Conservation (phyloP, 768 basidiomycete genomes). For the Chiua virens region DNA sequence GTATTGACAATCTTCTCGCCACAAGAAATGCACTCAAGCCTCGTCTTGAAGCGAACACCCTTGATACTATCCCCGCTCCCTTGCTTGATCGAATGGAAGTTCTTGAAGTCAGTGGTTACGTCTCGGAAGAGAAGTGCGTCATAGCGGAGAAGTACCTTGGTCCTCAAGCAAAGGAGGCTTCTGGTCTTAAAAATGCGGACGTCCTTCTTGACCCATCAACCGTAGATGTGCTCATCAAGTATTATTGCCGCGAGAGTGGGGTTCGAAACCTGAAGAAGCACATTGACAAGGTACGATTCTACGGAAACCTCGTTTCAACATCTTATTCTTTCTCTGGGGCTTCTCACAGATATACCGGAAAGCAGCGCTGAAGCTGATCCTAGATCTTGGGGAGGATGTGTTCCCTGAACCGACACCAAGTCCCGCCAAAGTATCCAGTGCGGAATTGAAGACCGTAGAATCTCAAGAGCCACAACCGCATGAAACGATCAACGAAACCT, state of each 20-base stretch:
- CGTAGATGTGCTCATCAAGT: constrained; percentile 89
- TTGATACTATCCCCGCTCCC: constrained; percentile 92
- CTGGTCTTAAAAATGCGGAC: constrained; percentile 83
- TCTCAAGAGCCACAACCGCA: constrained; percentile 49
- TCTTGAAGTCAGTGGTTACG: constrained; percentile 91
- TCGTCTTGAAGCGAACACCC: constrained; percentile 66
- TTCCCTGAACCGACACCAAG: constrained; percentile 67
- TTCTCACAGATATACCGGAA: constrained; percentile 86
- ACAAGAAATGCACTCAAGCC: constrained; percentile 6
- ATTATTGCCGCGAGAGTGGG: constrained; percentile 96
- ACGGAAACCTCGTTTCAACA: background rate
- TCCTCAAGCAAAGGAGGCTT: constrained; percentile 90
- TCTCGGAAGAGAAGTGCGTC: constrained; percentile 87
- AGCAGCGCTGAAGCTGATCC: constrained; percentile 87
- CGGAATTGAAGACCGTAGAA: constrained; percentile 43
- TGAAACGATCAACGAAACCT: constrained; percentile 29
- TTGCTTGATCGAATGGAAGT: constrained; percentile 97
- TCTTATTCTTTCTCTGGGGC: background rate
- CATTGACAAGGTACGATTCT: constrained; percentile 82
- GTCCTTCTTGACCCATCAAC: constrained; percentile 74
- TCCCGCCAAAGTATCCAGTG: constrained; percentile 12
- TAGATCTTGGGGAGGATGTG: constrained; percentile 83
- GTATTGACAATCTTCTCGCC: constrained; percentile 4
- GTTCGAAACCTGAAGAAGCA: constrained; percentile 97
- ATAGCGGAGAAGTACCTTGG: constrained; percentile 88